phyloP scores from a whole-genome alignment of 2,329 filamentous ascomycete species.

The Pseudogymnoascus sp. region DNA sequence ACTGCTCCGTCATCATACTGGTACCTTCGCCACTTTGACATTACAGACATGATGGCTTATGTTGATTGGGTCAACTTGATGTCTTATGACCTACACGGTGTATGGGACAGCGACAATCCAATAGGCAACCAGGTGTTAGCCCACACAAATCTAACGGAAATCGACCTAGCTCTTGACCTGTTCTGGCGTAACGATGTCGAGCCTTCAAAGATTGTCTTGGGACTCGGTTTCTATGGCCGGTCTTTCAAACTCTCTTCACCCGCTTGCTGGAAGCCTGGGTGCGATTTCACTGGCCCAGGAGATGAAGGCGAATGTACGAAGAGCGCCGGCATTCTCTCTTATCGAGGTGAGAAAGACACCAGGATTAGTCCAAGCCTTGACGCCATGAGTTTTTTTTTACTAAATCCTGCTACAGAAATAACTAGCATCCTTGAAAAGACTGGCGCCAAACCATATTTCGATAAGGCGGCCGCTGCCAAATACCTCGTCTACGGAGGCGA shows the following conservation, averaged over 20 bases:
- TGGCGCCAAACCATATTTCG: neutral
- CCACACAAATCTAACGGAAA: slow-evolving; percentile 19
- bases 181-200: slow-evolving; percentile 10
- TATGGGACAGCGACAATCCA: slow-evolving; percentile 25
- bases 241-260: slow-evolving; percentile 10
- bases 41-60: slow-evolving; percentile 19
- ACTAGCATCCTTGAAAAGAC: neutral
- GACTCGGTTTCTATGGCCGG: slow-evolving; percentile 13
- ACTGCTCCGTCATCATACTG: slow-evolving; percentile 21
- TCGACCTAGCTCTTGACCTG: slow-evolving; percentile 10
- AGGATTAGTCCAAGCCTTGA: slow-evolving; percentile 17
- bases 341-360: neutral
- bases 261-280: slow-evolving; percentile 9
- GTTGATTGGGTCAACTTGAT: slow-evolving; percentile 30
- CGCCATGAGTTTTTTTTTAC: slow-evolving; percentile 15
- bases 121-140: neutral
- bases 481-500: slow-evolving; percentile 19
- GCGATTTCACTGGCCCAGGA: slow-evolving; percentile 10
- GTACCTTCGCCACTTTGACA: slow-evolving; percentile 27
- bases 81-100: slow-evolving; percentile 30
- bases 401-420: neutral
- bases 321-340: neutral
- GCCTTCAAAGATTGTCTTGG: slow-evolving; percentile 10
- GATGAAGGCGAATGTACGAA: neutral
- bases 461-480: slow-evolving; percentile 20